A percentile compares a stretch with the other conserved stretches of the same genome.
Conservation (phyloP, 495 filamentous ascomycete genomes). For the Xylaria acuta region DNA sequence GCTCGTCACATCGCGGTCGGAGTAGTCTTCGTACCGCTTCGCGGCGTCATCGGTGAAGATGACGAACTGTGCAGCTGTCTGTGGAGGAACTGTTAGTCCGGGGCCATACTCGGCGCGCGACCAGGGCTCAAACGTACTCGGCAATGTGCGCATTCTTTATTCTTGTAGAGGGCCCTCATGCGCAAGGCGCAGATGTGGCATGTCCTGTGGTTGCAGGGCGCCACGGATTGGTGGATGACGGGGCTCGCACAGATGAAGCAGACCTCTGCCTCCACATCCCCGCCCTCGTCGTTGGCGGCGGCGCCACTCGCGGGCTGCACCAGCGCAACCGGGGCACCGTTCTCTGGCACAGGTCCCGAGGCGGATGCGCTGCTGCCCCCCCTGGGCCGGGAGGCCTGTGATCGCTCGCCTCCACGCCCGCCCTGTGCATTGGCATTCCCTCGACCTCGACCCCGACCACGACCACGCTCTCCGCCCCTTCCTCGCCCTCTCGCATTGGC, state of each 20-base stretch:
- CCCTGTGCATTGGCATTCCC: slow-evolving; percentile 19
- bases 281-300: slow-evolving; percentile 28
- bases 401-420: slow-evolving; percentile 16
- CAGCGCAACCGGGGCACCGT: slow-evolving; percentile 7
- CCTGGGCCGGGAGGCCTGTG: slow-evolving; percentile 9
- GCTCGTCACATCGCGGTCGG: slow-evolving; percentile 70
- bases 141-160: slow-evolving; percentile 92
- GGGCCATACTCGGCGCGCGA: neutral
- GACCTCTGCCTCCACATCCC: slow-evolving; percentile 74
- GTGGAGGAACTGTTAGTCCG: slow-evolving; percentile 27
- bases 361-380: slow-evolving; percentile 14
- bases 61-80: slow-evolving; percentile 83
- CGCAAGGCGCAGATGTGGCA: slow-evolving; percentile 95
- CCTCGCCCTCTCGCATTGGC: slow-evolving; percentile 44
- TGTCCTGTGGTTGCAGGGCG: slow-evolving; percentile 92
- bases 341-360: slow-evolving; percentile 11
- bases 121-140: slow-evolving; percentile 63
- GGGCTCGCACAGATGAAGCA: slow-evolving; percentile 97
- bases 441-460: slow-evolving; percentile 28
- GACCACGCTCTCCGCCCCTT: slow-evolving; percentile 35
- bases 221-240: slow-evolving; percentile 81
- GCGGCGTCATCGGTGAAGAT: slow-evolving; percentile 85
- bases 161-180: slow-evolving; percentile 92
- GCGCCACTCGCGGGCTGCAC: slow-evolving; percentile 18
- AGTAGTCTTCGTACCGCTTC: slow-evolving; percentile 86